Base-by-base conservation (phyloP, 2,329 filamentous ascomycete species). In the Cytospora piceae region DNA sequence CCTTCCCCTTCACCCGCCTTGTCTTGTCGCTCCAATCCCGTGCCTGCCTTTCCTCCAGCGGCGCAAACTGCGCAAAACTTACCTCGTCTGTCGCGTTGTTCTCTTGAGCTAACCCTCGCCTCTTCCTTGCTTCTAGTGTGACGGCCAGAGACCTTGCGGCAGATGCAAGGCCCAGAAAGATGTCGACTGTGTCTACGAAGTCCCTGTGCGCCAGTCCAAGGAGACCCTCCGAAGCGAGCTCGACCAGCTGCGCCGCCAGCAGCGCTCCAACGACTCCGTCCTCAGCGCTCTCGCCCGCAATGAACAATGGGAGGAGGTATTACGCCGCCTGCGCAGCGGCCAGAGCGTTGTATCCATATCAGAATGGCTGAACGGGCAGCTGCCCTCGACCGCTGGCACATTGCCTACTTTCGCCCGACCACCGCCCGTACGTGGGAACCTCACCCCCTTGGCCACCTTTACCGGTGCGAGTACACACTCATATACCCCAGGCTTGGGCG, bases 131-230 rank as follows among this genome's bases (percentile, higher is more conserved):
- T 49, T 58, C 39, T 67, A 87, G 85, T 89, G 87, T 71, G 86
- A 89, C 71, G 87, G 87, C 8, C 77, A 82, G 58, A 80, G 72
- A 34, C 86, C 85, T 3, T 87, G 85, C 69, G 78, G 79, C 39
- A 79, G 87, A 67, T 89, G 87, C 75, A 81, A 77, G 65, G 69
- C 76, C 0, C 85, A 88, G 68, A 83, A 82, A 62, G 82, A 83
- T 37, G 75, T 81, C 49, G 81, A 87, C 29, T 89, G 87, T 67
- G 72, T 87, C 29, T 89, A 89, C 76, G 85, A 89, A 69, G 73
- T 87, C 9, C 87, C 86, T 0, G 82, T 89, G 6, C 85, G 87
- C 54, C 86, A 88, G 69, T 88, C 86, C 14, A 89, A 89, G 68
- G 86, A 88, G 67, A 82, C 83, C 61, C 79, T 89, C 6, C 82